Evolutionary conservation across 345 rosid species (phyloP).

Genomic region (Brassica rapa): DNA sequence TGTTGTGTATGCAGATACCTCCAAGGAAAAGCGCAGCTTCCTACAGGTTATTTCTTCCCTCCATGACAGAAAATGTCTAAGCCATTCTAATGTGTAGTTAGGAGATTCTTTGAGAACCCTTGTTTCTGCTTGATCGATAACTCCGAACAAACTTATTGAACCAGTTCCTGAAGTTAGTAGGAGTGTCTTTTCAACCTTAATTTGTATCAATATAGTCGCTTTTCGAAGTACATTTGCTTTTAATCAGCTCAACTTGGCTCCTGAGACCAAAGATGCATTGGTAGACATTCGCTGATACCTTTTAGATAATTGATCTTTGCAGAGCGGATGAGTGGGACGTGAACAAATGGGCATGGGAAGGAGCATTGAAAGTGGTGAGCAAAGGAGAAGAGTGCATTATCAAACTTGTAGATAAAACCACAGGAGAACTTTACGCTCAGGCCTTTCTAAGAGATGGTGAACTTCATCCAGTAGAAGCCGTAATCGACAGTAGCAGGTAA

Average conservation of each 20-base stretch:
- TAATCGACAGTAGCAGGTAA: slow-evolving; percentile 98
- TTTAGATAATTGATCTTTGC: slow-evolving; percentile 33
- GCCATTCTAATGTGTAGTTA: too few species aligned
- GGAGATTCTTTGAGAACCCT: neutral
- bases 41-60: slow-evolving; percentile 63
- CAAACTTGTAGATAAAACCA: slow-evolving; percentile 86
- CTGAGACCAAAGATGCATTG: neutral
- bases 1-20: slow-evolving; percentile 90
- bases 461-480: slow-evolving; percentile 95
- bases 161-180: neutral
- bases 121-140: neutral
- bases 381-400: slow-evolving; percentile 98
- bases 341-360: slow-evolving; percentile 99
- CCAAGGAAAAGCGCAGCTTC: slow-evolving; percentile 96
- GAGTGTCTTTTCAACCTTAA: neutral
- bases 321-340: slow-evolving; percentile 99
- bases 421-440: slow-evolving; percentile 90
- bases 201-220: neutral
- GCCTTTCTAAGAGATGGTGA: slow-evolving; percentile 94
- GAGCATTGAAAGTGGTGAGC: slow-evolving; percentile 76
- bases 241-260: slow-evolving; percentile 4
- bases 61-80: too few species aligned
- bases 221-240: neutral
- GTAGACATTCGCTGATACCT: slow-evolving; percentile 18
- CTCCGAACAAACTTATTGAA: slow-evolving; percentile 6